Evolutionary conservation across 2,329 filamentous ascomycete genomes (phyloP), one percentile per base, ranked within the genome.

Genomic region (Aspergillus hortae): DNA sequence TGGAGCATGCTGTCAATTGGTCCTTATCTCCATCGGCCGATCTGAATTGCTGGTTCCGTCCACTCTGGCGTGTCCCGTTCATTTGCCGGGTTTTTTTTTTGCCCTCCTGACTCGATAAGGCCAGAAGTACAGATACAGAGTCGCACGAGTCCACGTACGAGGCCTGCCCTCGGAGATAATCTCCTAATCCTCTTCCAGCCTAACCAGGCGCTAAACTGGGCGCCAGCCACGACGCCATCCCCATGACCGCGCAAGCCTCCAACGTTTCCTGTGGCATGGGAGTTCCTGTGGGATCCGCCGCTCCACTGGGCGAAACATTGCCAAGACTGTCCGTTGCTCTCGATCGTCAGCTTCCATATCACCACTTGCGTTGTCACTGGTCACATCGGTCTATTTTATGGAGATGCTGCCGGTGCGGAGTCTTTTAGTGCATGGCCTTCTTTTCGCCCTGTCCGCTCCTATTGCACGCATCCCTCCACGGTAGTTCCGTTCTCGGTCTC

Each of bases 241-340:
- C 43, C 30, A 50, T 40, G 42, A 42, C 46, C 38, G 36, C 40
- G 40, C 40, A 42, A 42, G 45, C 25, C 27, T 30, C 10, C 25
- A 30, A 27, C 46, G 21, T 35, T 44, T 38, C 52, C 45, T 45
- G 32, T 27, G 12, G 38, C 12, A 6, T 48, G 17, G 52, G 49
- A 52, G 21, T 58, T 33, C 42, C 44, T 41, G 50, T 32, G 27
- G 35, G 56, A 41, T 23, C 43, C 44, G 40, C 42, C 38, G 46
- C 52, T 62, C 61, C 63, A 60, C 63, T 50, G 51, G 50, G 35
- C 42, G 43, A 58, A 56, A 57, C 50, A 48, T 49, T 53, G 63
- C 63, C 63, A 65, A 65, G 63, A 56, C 50, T 30, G 46, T 53
- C 56, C 51, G 58, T 49, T 46, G 54, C 51, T 14, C 48, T 51